Conservation (phyloP, 805 yeast species). For the Myxozyma neglecta region DNA sequence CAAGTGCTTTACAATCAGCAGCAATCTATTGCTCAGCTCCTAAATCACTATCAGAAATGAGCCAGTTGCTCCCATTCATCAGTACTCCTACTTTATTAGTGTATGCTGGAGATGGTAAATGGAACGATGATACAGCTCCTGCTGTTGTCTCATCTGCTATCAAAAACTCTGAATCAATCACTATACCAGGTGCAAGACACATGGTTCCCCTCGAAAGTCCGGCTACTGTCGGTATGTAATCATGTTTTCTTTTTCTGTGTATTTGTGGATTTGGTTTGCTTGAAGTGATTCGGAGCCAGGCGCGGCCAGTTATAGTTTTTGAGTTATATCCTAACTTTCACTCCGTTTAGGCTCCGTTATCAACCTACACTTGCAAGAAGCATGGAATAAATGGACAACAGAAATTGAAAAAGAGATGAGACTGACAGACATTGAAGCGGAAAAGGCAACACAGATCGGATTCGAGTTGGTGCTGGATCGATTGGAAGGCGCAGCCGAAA, state of each 20-base stretch:
- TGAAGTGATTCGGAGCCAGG: background rate
- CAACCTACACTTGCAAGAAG: background rate
- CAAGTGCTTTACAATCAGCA: slow-evolving; percentile 25
- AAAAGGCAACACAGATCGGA: background rate
- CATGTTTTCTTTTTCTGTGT: background rate
- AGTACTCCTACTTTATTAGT: slow-evolving; percentile 26
- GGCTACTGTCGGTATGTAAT: slow-evolving; percentile 8
- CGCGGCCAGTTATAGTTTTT: background rate
- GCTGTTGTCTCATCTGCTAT: background rate
- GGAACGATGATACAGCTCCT: slow-evolving; percentile 30
- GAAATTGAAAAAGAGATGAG: background rate
- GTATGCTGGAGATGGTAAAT: slow-evolving; percentile 24
- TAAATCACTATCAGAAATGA: slow-evolving; percentile 19
- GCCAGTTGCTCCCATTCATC: slow-evolving; percentile 10
- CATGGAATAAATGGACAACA: slow-evolving; percentile 2
- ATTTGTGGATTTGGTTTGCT: too few relatives aligned
- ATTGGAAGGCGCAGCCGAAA: background rate
- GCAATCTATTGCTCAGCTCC: slow-evolving; percentile 17
- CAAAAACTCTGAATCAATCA: slow-evolving; percentile 2
- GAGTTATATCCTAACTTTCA: background rate
- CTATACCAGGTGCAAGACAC: slow-evolving; percentile 25
- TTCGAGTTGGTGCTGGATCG: background rate
- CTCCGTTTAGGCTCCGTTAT: slow-evolving; percentile 4
- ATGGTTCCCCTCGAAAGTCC: slow-evolving; percentile 31
- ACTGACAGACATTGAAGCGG: background rate